Evolutionary conservation across 2,329 filamentous ascomycete species (phyloP), one percentile per base, ranked within the genome.

Genomic region (Colletotrichum gigasporum): DNA sequence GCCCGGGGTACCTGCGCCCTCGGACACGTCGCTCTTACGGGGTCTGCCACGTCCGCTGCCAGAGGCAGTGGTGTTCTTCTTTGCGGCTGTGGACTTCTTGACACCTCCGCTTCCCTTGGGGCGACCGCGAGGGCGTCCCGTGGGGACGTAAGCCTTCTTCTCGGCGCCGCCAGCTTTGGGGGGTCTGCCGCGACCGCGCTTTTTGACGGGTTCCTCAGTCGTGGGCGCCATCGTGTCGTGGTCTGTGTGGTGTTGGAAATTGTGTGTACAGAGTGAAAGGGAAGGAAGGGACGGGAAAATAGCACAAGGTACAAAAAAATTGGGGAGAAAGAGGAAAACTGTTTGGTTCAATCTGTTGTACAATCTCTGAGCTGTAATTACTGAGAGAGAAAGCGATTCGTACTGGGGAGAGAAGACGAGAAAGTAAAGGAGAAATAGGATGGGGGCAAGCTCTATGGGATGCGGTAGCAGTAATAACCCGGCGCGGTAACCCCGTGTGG

Each of bases 61-160:
- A 45, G 69, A 20, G 59, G 69, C 63, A 11, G 48, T 14, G 11
- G 65, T 35, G 32, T 30, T 58, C 47, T 45, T 47, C 48, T 63
- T 59, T n/a, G 53, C 68, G 8, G 70, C 59, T n/a, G 62, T 48
- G 4, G 69, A 64, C 37, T 60, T 65, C 60, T 72, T 73, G 67
- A 73, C 76, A 63, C 74, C 73, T 63, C 70, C 74, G 64, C 72
- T 76, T 68, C 82, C 82, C 60, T 78, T 78, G 37, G 82, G 82
- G 9, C 82, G 79, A 26, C 82, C 82, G n/a, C 82, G 80, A 39
- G 80, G 80, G n/a, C 79, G 77, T 30, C 82, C 82, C 1, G 76
- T 77, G 22, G 80, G 76, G 3, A 71, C 74, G 34, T 79, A 77
- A 52, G 75, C 60, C 44, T 64, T 67, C 71, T 80, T 81, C 65